Conservation (phyloP, 352 stramenopile genomes). For the Thalassiosira hispida region DNA sequence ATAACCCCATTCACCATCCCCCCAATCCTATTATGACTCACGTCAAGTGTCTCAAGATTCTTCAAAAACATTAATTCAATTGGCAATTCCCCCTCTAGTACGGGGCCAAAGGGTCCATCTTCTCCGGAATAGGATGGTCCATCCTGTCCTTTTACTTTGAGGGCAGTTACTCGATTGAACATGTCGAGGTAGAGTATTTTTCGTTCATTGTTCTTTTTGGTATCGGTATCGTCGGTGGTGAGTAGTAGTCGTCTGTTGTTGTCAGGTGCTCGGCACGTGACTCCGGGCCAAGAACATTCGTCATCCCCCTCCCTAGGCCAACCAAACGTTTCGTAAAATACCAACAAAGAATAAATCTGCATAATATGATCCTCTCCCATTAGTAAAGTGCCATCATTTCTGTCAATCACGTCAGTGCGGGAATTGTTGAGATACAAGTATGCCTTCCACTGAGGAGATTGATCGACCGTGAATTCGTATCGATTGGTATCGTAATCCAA, state of each 20-base stretch:
- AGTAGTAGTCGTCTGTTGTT: background rate
- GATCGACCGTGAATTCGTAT: background rate
- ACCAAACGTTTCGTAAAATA: constrained; percentile 34
- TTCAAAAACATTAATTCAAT: constrained; percentile 23
- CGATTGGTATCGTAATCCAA: constrained; percentile 4
- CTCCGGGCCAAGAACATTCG: constrained; percentile 18
- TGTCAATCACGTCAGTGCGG: constrained; percentile 7
- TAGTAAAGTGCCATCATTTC: background rate
- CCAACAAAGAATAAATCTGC: constrained; percentile 34
- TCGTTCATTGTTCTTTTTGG: no score
- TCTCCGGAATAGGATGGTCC: background rate
- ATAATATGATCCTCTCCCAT: constrained; percentile 24
- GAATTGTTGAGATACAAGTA: constrained; percentile 23
- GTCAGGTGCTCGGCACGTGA: background rate
- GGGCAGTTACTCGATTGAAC: background rate
- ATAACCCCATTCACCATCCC: constrained; percentile 6
- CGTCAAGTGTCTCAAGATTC: constrained; percentile 16
- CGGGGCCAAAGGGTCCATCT: background rate
- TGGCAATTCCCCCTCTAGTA: constrained; percentile 14
- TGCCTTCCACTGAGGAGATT: constrained; percentile 21
- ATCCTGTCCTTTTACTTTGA: background rate
- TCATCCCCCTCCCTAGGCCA: background rate
- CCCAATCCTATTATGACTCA: constrained; percentile 27
- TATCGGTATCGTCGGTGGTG: background rate
- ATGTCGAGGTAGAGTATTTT: no score